Evolutionary conservation across 139 green algal genomes (phyloP).

Genomic region (Chlorella sp.): DNA sequence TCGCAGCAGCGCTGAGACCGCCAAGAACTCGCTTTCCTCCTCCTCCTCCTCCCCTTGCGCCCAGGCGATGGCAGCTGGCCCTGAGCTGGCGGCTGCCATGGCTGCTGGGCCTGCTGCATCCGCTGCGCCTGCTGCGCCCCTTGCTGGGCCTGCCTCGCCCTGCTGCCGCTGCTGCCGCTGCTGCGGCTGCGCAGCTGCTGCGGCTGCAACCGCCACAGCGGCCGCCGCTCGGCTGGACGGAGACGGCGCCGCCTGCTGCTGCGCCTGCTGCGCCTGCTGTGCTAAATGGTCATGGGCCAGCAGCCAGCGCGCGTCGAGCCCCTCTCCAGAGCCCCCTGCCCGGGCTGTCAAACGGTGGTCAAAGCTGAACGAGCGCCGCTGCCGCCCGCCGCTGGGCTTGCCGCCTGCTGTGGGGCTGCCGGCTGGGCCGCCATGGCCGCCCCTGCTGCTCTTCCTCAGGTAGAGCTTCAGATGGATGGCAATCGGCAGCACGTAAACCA

Average conservation of each 20-base stretch:
- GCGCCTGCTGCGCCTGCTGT: background rate
- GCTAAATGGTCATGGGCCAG: background rate
- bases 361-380: background rate
- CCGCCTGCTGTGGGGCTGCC: background rate
- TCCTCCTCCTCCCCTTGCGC: background rate
- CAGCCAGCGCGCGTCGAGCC: constrained; percentile 3
- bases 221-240: background rate
- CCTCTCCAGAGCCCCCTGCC: background rate
- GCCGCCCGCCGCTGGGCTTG: background rate
- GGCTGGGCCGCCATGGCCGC: background rate
- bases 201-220: background rate
- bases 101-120: background rate
- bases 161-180: background rate
- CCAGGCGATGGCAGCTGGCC: background rate
- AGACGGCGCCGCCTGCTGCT: background rate
- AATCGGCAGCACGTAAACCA: constrained; percentile 61
- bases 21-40: background rate
- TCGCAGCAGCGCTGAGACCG: background rate
- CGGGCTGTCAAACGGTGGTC: background rate
- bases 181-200: background rate
- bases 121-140: background rate
- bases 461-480: constrained; percentile 52
- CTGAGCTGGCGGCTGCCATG: background rate
- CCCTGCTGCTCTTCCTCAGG: background rate
- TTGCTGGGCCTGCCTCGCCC: background rate